phyloP scores from a whole-genome alignment of 805 yeast species.

The Ogataea nonfermentans region DNA sequence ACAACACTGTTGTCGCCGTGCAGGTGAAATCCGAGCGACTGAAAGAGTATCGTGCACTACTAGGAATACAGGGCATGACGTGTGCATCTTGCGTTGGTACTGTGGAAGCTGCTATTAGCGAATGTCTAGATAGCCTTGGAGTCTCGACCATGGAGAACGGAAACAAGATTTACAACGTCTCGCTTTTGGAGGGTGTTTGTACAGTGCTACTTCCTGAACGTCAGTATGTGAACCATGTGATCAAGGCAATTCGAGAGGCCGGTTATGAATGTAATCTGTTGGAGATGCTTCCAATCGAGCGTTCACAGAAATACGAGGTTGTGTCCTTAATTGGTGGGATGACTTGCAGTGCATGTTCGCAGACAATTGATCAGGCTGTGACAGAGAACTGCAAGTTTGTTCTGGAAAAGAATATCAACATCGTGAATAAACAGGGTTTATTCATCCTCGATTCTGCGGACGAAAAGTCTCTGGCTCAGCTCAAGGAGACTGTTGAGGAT shows the following conservation, averaged over 20 bases:
- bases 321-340: constrained; percentile 69
- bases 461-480: constrained; percentile 34
- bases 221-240: constrained; percentile 47
- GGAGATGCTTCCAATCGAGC: constrained; percentile 58
- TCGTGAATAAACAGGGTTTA: constrained; percentile 61
- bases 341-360: constrained; percentile 68
- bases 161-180: constrained; percentile 27
- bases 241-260: constrained; percentile 44
- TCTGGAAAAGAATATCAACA: constrained; percentile 50
- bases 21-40: constrained; percentile 23
- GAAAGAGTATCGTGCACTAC: constrained; percentile 46
- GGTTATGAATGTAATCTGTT: constrained; percentile 51
- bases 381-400: constrained; percentile 49
- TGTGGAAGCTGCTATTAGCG: constrained; percentile 44
- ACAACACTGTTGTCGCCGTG: constrained; percentile 27
- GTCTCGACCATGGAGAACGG: constrained; percentile 16
- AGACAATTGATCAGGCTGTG: constrained; percentile 50
- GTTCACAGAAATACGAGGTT: constrained; percentile 47
- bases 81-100: constrained; percentile 54
- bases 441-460: constrained; percentile 51
- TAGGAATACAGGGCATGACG: constrained; percentile 65
- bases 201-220: constrained; percentile 52
- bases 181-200: constrained; percentile 47
- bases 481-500: constrained; percentile 57
- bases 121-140: constrained; percentile 22